Evolutionary conservation across 1,139 yeast genomes (phyloP).

Genomic region (Kurtzmaniella natalensis): DNA sequence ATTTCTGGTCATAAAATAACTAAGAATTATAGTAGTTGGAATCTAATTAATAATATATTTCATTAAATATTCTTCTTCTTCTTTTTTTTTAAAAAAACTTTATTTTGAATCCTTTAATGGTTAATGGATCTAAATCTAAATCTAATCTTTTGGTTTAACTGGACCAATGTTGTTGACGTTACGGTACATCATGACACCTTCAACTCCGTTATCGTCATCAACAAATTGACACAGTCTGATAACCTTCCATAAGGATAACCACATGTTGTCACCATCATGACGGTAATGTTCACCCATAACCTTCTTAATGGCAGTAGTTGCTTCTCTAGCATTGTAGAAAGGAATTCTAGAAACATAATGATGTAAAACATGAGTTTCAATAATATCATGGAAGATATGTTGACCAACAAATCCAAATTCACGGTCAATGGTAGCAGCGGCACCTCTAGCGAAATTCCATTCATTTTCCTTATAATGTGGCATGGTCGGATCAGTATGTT

Average conservation of each 20-base stretch:
- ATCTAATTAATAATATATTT: too few species aligned
- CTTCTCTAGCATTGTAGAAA: constrained; percentile 80
- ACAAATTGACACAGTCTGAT: constrained; percentile 77
- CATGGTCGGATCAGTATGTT: constrained; percentile 76
- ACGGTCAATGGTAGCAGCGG: constrained; percentile 84
- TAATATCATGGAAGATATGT: constrained; percentile 80
- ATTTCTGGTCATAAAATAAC: too few species aligned
- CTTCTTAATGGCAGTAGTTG: constrained; percentile 70
- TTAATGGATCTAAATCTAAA: too few species aligned
- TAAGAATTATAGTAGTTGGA: too few species aligned
- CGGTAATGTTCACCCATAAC: constrained; percentile 81
- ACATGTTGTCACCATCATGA: constrained; percentile 66
- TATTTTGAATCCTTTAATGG: too few species aligned
- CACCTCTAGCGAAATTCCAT: constrained; percentile 89
- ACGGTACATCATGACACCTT: constrained; percentile 76
- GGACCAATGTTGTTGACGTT: constrained; percentile 50
- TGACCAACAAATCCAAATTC: constrained; percentile 79
- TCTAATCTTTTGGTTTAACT: constrained; percentile 26
- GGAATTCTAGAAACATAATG: constrained; percentile 84
- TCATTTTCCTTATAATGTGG: constrained; percentile 72
- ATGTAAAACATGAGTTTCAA: constrained; percentile 86
- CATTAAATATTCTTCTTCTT: too few species aligned
- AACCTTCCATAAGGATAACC: constrained; percentile 66
- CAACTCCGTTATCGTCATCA: constrained; percentile 55
- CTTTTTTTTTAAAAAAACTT: too few species aligned